phyloP scores from a whole-genome alignment of 306 rosid genomes.

The Quercus mongolica region DNA sequence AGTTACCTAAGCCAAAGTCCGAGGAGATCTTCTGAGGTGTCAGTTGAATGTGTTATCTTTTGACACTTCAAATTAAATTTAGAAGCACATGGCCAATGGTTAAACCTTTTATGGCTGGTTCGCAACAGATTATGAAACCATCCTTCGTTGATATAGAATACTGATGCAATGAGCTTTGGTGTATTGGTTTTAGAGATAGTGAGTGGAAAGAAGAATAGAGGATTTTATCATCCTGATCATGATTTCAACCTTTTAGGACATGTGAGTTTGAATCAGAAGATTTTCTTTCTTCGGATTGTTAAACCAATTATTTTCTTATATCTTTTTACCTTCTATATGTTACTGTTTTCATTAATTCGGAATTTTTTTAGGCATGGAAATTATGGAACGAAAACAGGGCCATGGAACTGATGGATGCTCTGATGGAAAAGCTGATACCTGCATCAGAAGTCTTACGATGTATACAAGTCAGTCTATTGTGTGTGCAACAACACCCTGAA shows the following conservation, averaged over 20 bases:
- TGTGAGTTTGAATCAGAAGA: slow-evolving; percentile 24
- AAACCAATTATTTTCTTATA: neutral
- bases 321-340: neutral
- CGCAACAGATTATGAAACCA: too few relatives aligned
- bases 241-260: slow-evolving; percentile 45
- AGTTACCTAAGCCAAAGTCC: too few relatives aligned
- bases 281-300: neutral
- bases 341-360: neutral
- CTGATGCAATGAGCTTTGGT: slow-evolving; percentile 23
- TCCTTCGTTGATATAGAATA: too few relatives aligned
- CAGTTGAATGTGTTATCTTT: too few relatives aligned
- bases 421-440: slow-evolving; percentile 16
- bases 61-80: too few relatives aligned
- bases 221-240: slow-evolving; percentile 48
- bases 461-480: slow-evolving; percentile 49
- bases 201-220: slow-evolving; percentile 42
- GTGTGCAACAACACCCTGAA: slow-evolving; percentile 52
- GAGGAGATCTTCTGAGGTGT: too few relatives aligned
- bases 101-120: too few relatives aligned
- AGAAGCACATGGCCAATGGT: too few relatives aligned
- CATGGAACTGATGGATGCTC: slow-evolving; percentile 42
- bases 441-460: slow-evolving; percentile 27
- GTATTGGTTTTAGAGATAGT: slow-evolving; percentile 34
- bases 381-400: slow-evolving; percentile 49
- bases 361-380: slow-evolving; percentile 53